These are phyloP conservation scores for Fraxinus angustifolia DNA, from an alignment of 305 asterid genomes.

Conservation along the genomic window DNA sequence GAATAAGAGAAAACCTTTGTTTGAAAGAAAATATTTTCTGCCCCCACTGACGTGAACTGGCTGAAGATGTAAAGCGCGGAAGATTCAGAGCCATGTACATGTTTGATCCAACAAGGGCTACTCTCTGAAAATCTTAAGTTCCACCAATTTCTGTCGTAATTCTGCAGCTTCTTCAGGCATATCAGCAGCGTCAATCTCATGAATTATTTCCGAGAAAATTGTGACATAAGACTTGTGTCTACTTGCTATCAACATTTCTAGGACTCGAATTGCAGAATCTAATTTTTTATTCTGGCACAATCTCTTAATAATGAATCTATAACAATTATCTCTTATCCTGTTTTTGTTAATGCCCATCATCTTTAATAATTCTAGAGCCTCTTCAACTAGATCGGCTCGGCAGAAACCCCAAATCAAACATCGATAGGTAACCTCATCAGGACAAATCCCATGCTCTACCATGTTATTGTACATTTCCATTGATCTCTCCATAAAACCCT, in stretches of 20 bases:
- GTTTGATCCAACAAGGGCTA: constrained; percentile 20
- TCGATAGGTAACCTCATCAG: constrained; percentile 76
- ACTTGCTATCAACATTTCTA: constrained; percentile 54
- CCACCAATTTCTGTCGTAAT: constrained; percentile 47
- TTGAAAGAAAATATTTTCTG: neutral
- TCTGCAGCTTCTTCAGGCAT: constrained; percentile 61
- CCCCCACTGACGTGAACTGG: neutral
- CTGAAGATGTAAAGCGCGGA: neutral
- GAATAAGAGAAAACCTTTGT: neutral
- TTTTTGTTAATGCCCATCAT: constrained; percentile 41
- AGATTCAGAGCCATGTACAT: constrained; percentile 1
- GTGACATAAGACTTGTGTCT: constrained; percentile 31
- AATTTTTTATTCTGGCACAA: constrained; percentile 58
- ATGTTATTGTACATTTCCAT: constrained; percentile 59
- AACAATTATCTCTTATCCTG: constrained; percentile 63
- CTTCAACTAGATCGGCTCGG: constrained; percentile 66
- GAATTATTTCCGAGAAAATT: constrained; percentile 42
- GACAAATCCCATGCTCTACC: constrained; percentile 49
- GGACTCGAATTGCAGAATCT: constrained; percentile 53
- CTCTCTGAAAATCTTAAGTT: constrained; percentile 38
- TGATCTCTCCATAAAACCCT: constrained; percentile 63
- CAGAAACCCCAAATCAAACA: constrained; percentile 84
- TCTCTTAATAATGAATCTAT: constrained; percentile 58
- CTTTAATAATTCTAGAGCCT: constrained; percentile 60
- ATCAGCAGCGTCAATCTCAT: constrained; percentile 60